Conservation (phyloP, 2,329 filamentous ascomycete genomes). For the Byssothecium circinans region DNA sequence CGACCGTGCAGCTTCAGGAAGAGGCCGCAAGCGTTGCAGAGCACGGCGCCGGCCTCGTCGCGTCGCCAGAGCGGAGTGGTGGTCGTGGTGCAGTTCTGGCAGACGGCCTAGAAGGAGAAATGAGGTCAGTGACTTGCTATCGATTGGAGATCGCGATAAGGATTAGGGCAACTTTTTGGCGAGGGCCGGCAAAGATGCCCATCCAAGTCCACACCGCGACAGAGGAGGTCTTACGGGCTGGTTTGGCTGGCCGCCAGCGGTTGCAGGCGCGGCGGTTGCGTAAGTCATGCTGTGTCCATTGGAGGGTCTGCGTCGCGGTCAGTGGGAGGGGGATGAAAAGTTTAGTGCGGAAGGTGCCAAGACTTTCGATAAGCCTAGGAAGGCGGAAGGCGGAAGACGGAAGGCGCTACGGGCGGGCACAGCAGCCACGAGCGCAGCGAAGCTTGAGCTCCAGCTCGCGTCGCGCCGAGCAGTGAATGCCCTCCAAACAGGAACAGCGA, state of each 20-base stretch:
- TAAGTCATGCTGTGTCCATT: slow-evolving; percentile 61
- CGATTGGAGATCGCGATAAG: slow-evolving; percentile 51
- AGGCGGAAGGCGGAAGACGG: slow-evolving; percentile 1
- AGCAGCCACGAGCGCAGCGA: slow-evolving; percentile 15
- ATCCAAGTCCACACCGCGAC: slow-evolving; percentile 35
- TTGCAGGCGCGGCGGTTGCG: slow-evolving; percentile 66
- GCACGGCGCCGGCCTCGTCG: slow-evolving; percentile 91
- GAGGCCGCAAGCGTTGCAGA: slow-evolving; percentile 97
- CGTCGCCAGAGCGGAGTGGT: slow-evolving; percentile 96
- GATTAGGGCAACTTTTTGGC: slow-evolving; percentile 42
- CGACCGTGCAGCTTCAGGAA: slow-evolving; percentile 97
- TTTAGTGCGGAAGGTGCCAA: slow-evolving; percentile 34
- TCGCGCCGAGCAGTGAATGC: background rate
- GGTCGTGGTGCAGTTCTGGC: slow-evolving; percentile 93
- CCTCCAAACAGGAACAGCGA: background rate
- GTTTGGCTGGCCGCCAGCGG: slow-evolving; percentile 64
- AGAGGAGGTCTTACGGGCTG: slow-evolving; percentile 54
- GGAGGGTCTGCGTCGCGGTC: slow-evolving; percentile 38
- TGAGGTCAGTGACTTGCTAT: slow-evolving; percentile 50
- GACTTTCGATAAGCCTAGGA: slow-evolving; percentile 31
- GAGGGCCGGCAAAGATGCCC: slow-evolving; percentile 25
- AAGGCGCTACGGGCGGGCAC: slow-evolving; percentile 22
- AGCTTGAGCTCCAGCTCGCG: background rate
- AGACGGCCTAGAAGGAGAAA: slow-evolving; percentile 85
- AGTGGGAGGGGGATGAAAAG: slow-evolving; percentile 28